Base-by-base conservation (phyloP, 192 early-diverging fungal genomes). In the Backusella macrospora region DNA sequence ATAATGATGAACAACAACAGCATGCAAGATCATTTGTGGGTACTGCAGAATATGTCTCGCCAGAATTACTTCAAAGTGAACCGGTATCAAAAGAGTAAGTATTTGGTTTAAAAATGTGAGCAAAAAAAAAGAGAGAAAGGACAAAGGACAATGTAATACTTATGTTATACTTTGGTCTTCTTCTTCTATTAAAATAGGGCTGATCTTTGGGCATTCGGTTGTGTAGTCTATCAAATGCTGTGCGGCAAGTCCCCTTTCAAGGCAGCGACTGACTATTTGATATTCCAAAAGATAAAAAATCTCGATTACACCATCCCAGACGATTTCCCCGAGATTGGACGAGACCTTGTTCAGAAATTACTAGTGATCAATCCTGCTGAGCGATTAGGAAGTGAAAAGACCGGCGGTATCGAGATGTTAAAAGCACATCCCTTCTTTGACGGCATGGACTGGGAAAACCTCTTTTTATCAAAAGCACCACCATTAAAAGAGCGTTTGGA, bases 1-100 rank as follows among this genome's bases (percentile, higher is more conserved):
- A 48, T 23, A 34, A 40, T 44, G 34, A 49, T 26, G 21, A 40
- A 26, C 39, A 45, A 29, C 6, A 39, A 76, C 23, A 10, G 64
- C 13, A 67, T 75, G 81, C 92, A 65, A 90, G 93, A 72, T 99
- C 96, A 0, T 98, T 98, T 86, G 98, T 99, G 2, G 98, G 98
- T 39, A 99, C 98, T 5, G 97, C 98, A 14, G 98, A 99, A 87
- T 99, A 99, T 82, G 96, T 97, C 23, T 95, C 95, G 4, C 98
- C 97, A 0, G 98, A 99, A 81, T 84, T 99, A 46, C 85, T 99
- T 34, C 95, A 90, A 23, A 95, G 98, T 76, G 92, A 94, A 49
- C 87, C 90, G 0, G 92, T 93, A 62, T 93, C 90, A 85, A 80
- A 86, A 82, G 86, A 92, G 92, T 82, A 81, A 66, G 34, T 34